phyloP scores from a whole-genome alignment of 2,329 filamentous ascomycete genomes.

The Neoascochyta sp. region DNA sequence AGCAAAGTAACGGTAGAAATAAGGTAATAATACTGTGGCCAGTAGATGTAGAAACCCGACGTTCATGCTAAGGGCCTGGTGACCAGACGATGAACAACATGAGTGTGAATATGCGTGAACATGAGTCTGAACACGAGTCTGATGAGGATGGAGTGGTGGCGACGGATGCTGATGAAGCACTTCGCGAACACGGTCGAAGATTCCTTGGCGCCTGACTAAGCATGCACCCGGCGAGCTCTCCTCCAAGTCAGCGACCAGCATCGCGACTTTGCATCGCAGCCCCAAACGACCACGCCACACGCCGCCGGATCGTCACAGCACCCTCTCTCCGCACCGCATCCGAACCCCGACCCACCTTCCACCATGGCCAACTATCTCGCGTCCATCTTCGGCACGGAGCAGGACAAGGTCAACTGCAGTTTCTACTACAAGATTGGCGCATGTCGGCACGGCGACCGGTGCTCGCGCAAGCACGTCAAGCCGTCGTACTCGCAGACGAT shows the following conservation, averaged over 20 bases:
- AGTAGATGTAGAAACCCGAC: too few relatives aligned
- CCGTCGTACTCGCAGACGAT: conserved; percentile 97
- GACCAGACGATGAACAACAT: too few relatives aligned
- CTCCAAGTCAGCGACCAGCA: conserved; percentile 12
- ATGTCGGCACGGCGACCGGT: conserved; percentile 96
- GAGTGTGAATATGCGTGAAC: too few relatives aligned
- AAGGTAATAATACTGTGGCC: too few relatives aligned
- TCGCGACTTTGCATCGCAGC: conserved; percentile 15
- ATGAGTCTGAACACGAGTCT: too few relatives aligned
- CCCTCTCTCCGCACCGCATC: conserved; percentile 1
- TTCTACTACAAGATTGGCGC: conserved; percentile 99
- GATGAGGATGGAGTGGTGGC: too few relatives aligned
- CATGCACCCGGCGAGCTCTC: conserved; percentile 6
- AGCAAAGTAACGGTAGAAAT: too few relatives aligned
- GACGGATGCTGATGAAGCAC: too few relatives aligned
- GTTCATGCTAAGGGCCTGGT: too few relatives aligned
- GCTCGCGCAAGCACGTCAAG: conserved; percentile 98
- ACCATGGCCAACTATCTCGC: conserved; percentile 96
- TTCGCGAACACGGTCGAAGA: conserved; percentile 9
- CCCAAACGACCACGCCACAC: conserved; percentile 5
- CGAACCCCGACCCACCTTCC: conserved; percentile 1
- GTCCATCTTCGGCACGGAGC: conserved; percentile 98
- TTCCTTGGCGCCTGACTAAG: conserved; percentile 12
- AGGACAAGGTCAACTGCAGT: conserved; percentile 98
- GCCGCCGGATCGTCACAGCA: conserved; percentile 1